phyloP scores from a whole-genome alignment of 768 basidiomycete genomes.

The Mycena capillaripes region DNA sequence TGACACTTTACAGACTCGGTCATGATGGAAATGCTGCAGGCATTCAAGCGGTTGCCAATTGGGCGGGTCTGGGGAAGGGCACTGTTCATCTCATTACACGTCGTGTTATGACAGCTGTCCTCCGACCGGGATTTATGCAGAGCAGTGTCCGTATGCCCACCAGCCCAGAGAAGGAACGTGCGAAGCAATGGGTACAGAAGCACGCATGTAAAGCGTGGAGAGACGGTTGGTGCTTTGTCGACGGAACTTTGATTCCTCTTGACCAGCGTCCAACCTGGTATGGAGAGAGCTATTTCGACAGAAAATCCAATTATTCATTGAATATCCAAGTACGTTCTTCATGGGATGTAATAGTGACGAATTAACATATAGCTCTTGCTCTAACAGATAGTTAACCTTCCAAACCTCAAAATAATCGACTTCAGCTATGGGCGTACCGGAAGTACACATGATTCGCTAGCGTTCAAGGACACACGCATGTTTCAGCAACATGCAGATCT shows the following conservation, averaged over 20 bases:
- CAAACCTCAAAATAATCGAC: too few species aligned
- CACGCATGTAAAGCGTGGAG: slow-evolving; percentile 51
- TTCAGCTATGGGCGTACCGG: too few species aligned
- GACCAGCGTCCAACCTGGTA: slow-evolving; percentile 47
- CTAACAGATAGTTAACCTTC: slow-evolving; percentile 42
- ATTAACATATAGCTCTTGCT: background rate
- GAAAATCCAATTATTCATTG: slow-evolving; percentile 55
- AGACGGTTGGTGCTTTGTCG: too few species aligned
- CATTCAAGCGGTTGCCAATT: slow-evolving; percentile 48
- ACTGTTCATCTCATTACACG: slow-evolving; percentile 40
- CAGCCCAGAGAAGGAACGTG: slow-evolving; percentile 49
- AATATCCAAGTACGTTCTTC: slow-evolving; percentile 48
- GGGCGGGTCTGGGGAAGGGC: slow-evolving; percentile 53
- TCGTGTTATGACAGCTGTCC: slow-evolving; percentile 49
- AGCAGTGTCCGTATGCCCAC: slow-evolving; percentile 46
- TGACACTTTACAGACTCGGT: slow-evolving; percentile 55
- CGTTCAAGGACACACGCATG: slow-evolving; percentile 48
- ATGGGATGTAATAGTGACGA: background rate
- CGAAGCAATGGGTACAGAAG: slow-evolving; percentile 53
- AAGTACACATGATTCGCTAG: slow-evolving; percentile 47
- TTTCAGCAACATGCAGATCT: slow-evolving; percentile 39
- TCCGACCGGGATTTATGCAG: slow-evolving; percentile 41
- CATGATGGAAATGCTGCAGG: slow-evolving; percentile 54
- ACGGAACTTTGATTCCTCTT: too few species aligned
- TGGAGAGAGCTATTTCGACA: slow-evolving; percentile 54